Evolutionary conservation across 2,329 filamentous ascomycete species (phyloP), one percentile per base, ranked within the genome.

Genomic region (Tympanopsis confertula): DNA sequence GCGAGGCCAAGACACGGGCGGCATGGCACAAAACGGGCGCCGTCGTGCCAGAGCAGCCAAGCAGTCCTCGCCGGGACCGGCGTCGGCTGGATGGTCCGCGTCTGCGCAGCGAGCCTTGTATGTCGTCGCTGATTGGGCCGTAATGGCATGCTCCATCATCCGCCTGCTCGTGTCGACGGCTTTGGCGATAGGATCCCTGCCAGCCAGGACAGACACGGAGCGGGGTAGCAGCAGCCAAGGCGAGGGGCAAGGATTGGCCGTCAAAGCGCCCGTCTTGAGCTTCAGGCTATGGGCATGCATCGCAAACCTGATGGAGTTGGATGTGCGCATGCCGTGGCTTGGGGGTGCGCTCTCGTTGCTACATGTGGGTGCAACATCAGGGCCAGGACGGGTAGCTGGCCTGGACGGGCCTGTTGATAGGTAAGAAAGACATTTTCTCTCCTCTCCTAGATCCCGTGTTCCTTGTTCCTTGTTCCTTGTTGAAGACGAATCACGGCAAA

Each of bases 241-340:
- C 43, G 43, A 48, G 46, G 38, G 45, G 44, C 47, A 47, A 50
- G 29, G 44, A 45, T 35, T 42, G 41, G 35, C 36, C 41, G 41
- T 39, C 46, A 38, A 50, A 54, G 70, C 69, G 41, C 82, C 86
- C 38, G 71, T 95, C 47, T 62, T 91, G 42, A 71, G 73, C 46
- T 94, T 91, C 69, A 76, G 74, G 50, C 56, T 86, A 38, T 94
- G 84, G 78, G 68, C 77, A 49, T 85, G 83, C 59, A 57, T 81
- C 40, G 78, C 78, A 44, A 78, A 76, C 55, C 59, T 94, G 44
- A 61, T 87, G 47, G 78, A 87, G 65, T 61, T 94, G 53, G 69
- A 81, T 47, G 59, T 66, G 46, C 83, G 86, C 58, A 94, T 94
- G 86, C 89, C 89, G 45, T 96, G 89, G 89, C 71, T 94, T 40